These are phyloP conservation scores for Entomortierella parvispora DNA, from an alignment of 192 early-diverging fungal genomes.

Conservation along the genomic window DNA sequence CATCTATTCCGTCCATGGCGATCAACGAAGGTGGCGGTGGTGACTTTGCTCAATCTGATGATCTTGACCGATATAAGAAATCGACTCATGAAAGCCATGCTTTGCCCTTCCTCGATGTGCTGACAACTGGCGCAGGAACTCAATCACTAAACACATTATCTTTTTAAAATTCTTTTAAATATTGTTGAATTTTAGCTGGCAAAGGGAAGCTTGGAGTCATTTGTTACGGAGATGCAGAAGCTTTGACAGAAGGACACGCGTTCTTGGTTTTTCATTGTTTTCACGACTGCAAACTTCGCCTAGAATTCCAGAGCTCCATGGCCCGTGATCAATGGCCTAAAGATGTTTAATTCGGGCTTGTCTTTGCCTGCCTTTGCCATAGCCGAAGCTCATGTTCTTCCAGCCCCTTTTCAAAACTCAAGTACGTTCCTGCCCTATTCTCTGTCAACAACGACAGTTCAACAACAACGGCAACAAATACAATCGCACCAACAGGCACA, in stretches of 20 bases:
- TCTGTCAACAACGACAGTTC: too few relatives aligned
- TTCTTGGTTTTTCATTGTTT: neutral
- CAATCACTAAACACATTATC: neutral
- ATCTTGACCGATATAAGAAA: conserved; percentile 17
- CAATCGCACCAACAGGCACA: too few relatives aligned
- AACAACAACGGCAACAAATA: too few relatives aligned
- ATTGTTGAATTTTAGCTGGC: too few relatives aligned
- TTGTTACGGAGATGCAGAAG: neutral
- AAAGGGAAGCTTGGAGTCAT: neutral
- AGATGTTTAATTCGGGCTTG: too few relatives aligned
- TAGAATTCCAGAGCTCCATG: conserved; percentile 6
- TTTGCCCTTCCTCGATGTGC: neutral
- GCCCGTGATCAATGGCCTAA: conserved; percentile 17
- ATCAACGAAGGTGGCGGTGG: conserved; percentile 1
- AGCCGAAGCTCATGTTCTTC: too few relatives aligned
- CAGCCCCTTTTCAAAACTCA: too few relatives aligned
- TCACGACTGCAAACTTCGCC: neutral
- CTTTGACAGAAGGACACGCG: conserved; percentile 1
- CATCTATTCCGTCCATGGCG: neutral
- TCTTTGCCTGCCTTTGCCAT: too few relatives aligned
- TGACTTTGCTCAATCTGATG: neutral
- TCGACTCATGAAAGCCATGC: too few relatives aligned
- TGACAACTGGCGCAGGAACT: neutral
- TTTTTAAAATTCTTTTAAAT: too few relatives aligned
- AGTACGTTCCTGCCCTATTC: too few relatives aligned